These are phyloP conservation scores for Rhizopus sp. DNA, from an alignment of 371 early-diverging fungal genomes.

Conservation along the genomic window DNA sequence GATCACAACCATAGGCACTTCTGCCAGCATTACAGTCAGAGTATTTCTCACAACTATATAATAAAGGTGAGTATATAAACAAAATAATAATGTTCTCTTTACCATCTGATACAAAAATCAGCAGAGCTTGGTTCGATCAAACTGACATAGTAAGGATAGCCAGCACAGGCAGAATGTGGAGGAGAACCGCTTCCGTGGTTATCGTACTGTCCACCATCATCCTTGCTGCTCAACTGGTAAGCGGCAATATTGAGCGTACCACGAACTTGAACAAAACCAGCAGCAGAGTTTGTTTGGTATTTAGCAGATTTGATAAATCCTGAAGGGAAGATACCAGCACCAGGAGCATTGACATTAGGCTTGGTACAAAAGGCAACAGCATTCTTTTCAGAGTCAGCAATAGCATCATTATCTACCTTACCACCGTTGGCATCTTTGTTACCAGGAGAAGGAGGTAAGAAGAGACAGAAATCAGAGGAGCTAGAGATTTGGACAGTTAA, in stretches of 20 bases:
- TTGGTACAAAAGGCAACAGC: conserved; percentile 31
- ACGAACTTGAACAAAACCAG: conserved; percentile 46
- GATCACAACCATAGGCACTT: conserved; percentile 46
- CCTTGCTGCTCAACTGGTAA: conserved; percentile 33
- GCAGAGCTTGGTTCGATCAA: conserved; percentile 41
- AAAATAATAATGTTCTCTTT: background rate
- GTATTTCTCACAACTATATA: conserved; percentile 18
- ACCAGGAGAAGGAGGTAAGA: conserved; percentile 43
- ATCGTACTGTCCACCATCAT: conserved; percentile 52
- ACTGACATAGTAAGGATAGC: conserved; percentile 46
- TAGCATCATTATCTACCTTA: conserved; percentile 23
- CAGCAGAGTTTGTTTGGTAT: conserved; percentile 22
- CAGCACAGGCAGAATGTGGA: conserved; percentile 33
- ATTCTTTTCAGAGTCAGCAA: conserved; percentile 28
- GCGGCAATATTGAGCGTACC: conserved; percentile 39
- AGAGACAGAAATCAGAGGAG: conserved; percentile 36
- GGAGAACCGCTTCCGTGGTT: conserved; percentile 38
- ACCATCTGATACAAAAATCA: conserved; percentile 44
- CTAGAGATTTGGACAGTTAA: conserved; percentile 20
- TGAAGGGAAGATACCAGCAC: conserved; percentile 37
- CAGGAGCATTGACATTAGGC: conserved; percentile 26
- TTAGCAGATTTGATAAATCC: conserved; percentile 32
- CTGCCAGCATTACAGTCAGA: conserved; percentile 37
- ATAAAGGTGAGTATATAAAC: background rate
- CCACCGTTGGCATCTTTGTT: conserved; percentile 16